These are phyloP conservation scores for Trametes coccinea DNA, from an alignment of 768 basidiomycete genomes.

Conservation along the genomic window DNA sequence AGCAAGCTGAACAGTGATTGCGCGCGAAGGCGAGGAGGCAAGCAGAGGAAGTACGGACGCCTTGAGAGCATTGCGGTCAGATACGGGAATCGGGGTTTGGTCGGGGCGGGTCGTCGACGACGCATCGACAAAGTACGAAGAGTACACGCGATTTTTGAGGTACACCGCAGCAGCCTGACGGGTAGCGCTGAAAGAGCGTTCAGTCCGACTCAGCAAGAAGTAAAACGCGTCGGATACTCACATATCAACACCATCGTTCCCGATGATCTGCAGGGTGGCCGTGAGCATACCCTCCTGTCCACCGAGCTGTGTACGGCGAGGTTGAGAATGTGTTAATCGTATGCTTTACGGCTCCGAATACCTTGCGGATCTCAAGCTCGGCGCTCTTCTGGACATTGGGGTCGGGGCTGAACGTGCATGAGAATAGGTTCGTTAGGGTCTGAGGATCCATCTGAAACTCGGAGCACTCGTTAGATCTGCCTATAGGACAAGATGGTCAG, in stretches of 20 bases:
- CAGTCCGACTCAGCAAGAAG: conserved; percentile 1
- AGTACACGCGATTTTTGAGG: conserved; percentile 86
- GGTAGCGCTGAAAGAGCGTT: conserved; percentile 53
- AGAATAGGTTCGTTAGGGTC: conserved; percentile 74
- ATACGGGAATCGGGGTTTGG: conserved; percentile 56
- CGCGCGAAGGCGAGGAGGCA: conserved; percentile 61
- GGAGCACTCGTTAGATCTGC: neutral
- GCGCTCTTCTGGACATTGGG: conserved; percentile 85
- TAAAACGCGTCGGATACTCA: conserved; percentile 49
- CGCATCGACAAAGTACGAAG: conserved; percentile 58
- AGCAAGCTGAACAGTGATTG: conserved; percentile 75
- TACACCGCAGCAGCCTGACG: conserved; percentile 86
- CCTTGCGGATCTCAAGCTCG: conserved; percentile 88
- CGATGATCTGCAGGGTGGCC: conserved; percentile 86
- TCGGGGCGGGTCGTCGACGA: conserved; percentile 53
- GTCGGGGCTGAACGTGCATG: conserved; percentile 78
- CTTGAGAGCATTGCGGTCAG: conserved; percentile 77
- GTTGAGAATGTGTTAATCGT: conserved; percentile 7
- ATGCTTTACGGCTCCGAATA: conserved; percentile 29
- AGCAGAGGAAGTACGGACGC: conserved; percentile 68
- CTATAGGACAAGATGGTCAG: neutral
- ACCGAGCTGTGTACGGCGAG: conserved; percentile 52
- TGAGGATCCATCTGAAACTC: conserved; percentile 64
- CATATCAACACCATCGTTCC: conserved; percentile 73
- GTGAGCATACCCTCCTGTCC: conserved; percentile 80